These are phyloP conservation scores for Choanephora cucurbitarum DNA, from an alignment of 371 early-diverging fungal species.

Conservation along the genomic window DNA sequence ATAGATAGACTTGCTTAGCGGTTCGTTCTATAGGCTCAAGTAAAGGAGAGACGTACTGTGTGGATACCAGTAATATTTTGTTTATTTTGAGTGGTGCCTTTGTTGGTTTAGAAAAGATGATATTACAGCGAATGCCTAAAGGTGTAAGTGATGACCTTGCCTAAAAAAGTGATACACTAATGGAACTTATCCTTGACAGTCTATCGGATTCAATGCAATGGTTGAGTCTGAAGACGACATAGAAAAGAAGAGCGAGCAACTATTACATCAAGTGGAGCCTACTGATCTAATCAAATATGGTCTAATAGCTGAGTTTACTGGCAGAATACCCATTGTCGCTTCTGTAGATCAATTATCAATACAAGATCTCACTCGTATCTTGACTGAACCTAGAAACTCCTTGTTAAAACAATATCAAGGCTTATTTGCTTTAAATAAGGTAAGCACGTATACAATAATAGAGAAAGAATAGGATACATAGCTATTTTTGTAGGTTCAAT, in stretches of 20 bases:
- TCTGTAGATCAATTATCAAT: conserved; percentile 68
- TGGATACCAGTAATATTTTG: conserved; percentile 90
- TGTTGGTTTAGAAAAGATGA: conserved; percentile 83
- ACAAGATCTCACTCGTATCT: conserved; percentile 73
- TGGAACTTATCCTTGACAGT: conserved; percentile 37
- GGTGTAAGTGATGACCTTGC: conserved; percentile 41
- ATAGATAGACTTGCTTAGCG: too few species aligned
- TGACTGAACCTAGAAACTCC: conserved; percentile 85
- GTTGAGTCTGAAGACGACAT: conserved; percentile 30
- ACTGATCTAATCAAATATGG: conserved; percentile 85
- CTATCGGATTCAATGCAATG: conserved; percentile 75
- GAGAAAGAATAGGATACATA: conserved; percentile 14
- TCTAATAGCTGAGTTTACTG: conserved; percentile 90
- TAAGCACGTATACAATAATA: conserved; percentile 16
- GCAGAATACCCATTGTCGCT: conserved; percentile 82
- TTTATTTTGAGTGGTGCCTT: conserved; percentile 92
- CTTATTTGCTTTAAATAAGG: conserved; percentile 68
- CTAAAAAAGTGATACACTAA: too few species aligned
- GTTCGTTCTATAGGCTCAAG: conserved; percentile 34
- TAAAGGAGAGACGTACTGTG: conserved; percentile 77
- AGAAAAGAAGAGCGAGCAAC: background rate
- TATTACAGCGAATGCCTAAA: conserved; percentile 77
- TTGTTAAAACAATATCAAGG: conserved; percentile 82
- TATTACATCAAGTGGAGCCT: conserved; percentile 63
- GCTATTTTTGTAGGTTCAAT: conserved; percentile 37